phyloP scores from a whole-genome alignment of 441 rosid genomes.

The Oxalis stricta region DNA sequence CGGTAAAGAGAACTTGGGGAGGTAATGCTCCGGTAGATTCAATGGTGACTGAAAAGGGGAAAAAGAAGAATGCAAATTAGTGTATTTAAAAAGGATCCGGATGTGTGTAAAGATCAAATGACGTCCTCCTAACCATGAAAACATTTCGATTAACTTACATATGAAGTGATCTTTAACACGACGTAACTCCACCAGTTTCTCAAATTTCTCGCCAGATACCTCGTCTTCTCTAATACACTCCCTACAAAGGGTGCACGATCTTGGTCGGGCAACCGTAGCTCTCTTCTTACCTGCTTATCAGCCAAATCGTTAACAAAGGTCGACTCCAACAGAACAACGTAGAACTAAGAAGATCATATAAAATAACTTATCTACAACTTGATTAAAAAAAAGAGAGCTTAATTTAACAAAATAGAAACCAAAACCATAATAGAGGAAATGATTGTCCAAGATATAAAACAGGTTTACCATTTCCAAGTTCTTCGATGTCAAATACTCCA shows the following conservation, averaged over 20 bases:
- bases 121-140: too few relatives aligned
- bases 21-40: slow-evolving; percentile 84
- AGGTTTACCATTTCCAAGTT: slow-evolving; percentile 63
- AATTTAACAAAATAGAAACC: background rate
- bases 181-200: slow-evolving; percentile 39
- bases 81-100: too few relatives aligned
- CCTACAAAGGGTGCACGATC: slow-evolving; percentile 77
- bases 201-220: slow-evolving; percentile 54
- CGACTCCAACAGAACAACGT: background rate
- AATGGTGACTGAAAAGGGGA: slow-evolving; percentile 51
- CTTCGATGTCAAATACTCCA: slow-evolving; percentile 86
- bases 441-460: slow-evolving; percentile 10
- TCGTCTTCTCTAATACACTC: slow-evolving; percentile 55
- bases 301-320: slow-evolving; percentile 4
- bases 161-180: slow-evolving; percentile 82
- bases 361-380: background rate
- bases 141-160: too few relatives aligned
- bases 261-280: slow-evolving; percentile 69
- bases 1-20: slow-evolving; percentile 73
- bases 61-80: slow-evolving; percentile 3
- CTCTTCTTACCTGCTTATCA: slow-evolving; percentile 52
- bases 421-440: background rate
- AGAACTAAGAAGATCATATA: background rate
- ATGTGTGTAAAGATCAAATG: too few relatives aligned
- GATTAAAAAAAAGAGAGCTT: background rate